A percentile compares a stretch with the other conserved stretches of the same genome.
Conservation (phyloP, 495 filamentous ascomycete genomes). For the Aspergillus baeticus region DNA sequence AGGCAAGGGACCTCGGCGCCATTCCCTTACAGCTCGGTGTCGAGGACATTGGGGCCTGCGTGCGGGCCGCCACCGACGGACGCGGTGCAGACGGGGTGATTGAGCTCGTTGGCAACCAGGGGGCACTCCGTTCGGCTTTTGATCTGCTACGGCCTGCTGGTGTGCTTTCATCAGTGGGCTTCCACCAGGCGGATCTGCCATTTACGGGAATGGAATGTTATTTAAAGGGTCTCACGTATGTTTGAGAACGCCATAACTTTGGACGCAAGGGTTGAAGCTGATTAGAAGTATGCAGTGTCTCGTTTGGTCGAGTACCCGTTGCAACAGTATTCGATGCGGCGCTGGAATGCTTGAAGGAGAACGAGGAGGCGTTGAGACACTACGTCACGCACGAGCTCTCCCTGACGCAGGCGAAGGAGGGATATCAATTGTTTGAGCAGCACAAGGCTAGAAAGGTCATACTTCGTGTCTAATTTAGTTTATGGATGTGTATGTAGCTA, state of each 20-base stretch:
- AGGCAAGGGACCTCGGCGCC: not conserved
- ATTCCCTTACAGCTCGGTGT: not conserved
- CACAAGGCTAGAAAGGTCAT: not conserved
- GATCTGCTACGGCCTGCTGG: not conserved
- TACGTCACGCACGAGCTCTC: not conserved
- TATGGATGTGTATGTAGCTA: too few species aligned
- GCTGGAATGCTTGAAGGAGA: not conserved
- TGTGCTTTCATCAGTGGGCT: not conserved
- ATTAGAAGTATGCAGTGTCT: not conserved
- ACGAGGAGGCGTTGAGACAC: not conserved
- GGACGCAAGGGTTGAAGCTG: not conserved
- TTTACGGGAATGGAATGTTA: not conserved
- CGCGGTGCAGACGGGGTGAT: conserved; percentile 3
- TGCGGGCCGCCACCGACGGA: not conserved
- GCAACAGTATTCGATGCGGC: not conserved
- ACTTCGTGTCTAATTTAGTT: not conserved
- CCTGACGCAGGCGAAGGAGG: not conserved
- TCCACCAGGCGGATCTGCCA: not conserved
- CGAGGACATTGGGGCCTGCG: not conserved
- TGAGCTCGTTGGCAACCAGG: not conserved
- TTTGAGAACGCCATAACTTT: too few species aligned
- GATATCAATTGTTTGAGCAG: conserved; percentile 1
- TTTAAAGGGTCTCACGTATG: not conserved
- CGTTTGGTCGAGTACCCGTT: not conserved
- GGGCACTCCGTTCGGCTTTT: not conserved